Conservation (phyloP, 345 rosid genomes). For the Populus simonii region DNA sequence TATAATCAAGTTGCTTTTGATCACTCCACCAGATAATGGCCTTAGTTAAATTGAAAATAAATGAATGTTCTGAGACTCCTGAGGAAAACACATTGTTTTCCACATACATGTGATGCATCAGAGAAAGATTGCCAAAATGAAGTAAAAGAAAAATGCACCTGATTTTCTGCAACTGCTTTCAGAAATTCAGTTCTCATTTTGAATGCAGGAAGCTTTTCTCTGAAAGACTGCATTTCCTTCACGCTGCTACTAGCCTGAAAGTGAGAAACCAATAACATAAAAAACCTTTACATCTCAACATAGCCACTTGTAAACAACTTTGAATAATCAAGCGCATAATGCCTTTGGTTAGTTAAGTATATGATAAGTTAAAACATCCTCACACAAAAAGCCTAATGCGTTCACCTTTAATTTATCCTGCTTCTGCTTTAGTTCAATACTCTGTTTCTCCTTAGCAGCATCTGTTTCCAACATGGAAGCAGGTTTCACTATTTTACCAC, state of each 20-base stretch:
- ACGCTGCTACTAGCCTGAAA: slow-evolving; percentile 52
- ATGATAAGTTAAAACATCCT: neutral
- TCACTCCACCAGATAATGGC: neutral
- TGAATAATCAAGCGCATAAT: slow-evolving; percentile 1
- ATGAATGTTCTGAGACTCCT: neutral
- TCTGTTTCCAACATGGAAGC: slow-evolving; percentile 27
- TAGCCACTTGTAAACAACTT: neutral
- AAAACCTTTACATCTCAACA: neutral
- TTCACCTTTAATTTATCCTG: slow-evolving; percentile 69
- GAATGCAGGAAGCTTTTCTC: slow-evolving; percentile 87
- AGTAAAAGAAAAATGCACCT: slow-evolving; percentile 42
- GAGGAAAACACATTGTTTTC: no score
- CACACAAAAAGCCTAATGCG: neutral
- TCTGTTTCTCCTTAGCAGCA: slow-evolving; percentile 56
- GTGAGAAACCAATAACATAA: slow-evolving; percentile 7
- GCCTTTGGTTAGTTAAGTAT: neutral
- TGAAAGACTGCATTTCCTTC: slow-evolving; percentile 66
- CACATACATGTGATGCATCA: neutral
- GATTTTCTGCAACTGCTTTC: slow-evolving; percentile 72
- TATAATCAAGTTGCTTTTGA: neutral
- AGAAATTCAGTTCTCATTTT: slow-evolving; percentile 69
- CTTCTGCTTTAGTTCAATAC: slow-evolving; percentile 62
- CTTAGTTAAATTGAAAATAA: neutral
- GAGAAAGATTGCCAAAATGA: neutral
- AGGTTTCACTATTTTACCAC: slow-evolving; percentile 34